Evolutionary conservation across 176 grass and related monocot species (phyloP).

Genomic region (Oryza glumipatula): DNA sequence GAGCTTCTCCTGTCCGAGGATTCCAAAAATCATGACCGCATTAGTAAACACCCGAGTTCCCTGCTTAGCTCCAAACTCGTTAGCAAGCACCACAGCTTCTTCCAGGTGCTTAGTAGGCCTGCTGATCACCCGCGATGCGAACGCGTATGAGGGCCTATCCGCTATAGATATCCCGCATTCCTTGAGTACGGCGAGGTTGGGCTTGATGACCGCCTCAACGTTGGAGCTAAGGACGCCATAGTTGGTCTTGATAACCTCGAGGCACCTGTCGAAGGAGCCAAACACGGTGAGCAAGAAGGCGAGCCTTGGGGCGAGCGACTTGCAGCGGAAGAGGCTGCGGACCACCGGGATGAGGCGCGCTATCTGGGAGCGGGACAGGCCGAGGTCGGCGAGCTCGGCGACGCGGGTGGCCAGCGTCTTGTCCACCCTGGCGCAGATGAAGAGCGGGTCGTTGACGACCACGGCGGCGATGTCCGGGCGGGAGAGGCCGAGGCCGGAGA

Average conservation of each 20-base stretch:
- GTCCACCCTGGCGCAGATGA: constrained; percentile 36
- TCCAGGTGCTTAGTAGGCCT: neutral
- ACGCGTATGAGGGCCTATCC: neutral
- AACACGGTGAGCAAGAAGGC: constrained; percentile 32
- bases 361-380: constrained; percentile 28
- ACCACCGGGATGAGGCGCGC: constrained; percentile 12
- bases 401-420: constrained; percentile 14
- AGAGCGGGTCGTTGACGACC: neutral
- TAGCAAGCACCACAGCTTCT: neutral
- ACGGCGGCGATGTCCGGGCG: neutral
- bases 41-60: neutral
- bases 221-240: neutral
- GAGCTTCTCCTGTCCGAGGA: neutral
- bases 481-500: constrained; percentile 31
- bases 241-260: neutral
- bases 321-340: neutral
- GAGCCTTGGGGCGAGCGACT: neutral
- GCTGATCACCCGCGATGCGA: neutral
- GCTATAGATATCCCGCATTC: neutral
- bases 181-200: neutral
- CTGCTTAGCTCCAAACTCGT: neutral
- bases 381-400: constrained; percentile 14
- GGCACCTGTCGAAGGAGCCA: constrained; percentile 32
- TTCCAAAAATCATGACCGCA: neutral
- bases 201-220: constrained; percentile 19